These are phyloP conservation scores for Gaeumannomyces sp. DNA, from an alignment of 2,329 filamentous ascomycete species.

Conservation along the genomic window DNA sequence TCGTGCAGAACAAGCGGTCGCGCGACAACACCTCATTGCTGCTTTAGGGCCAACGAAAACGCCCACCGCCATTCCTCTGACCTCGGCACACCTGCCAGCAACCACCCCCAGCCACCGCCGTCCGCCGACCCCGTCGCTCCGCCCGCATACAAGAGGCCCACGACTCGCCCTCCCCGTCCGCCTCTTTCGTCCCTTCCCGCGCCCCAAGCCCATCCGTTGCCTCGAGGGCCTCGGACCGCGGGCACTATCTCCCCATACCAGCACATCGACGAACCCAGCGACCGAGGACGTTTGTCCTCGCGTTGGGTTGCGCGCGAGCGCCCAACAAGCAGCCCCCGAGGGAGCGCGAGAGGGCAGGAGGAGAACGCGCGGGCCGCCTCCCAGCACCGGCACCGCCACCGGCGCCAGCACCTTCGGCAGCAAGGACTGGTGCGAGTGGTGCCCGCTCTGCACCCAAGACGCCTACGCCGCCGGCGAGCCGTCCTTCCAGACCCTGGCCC, in stretches of 20 bases:
- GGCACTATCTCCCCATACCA: neutral
- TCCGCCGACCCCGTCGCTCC: neutral
- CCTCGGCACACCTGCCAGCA: neutral
- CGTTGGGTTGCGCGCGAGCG: slow-evolving; percentile 1
- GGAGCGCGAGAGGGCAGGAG: neutral
- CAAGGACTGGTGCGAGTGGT: neutral
- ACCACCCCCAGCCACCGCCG: neutral
- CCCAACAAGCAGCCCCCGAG: neutral
- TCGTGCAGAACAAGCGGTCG: neutral
- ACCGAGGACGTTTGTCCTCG: neutral
- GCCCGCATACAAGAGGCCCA: neutral
- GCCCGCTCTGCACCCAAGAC: neutral
- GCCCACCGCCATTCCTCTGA: neutral
- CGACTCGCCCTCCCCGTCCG: neutral
- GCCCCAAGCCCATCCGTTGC: slow-evolving; percentile 1
- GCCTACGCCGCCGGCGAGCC: neutral
- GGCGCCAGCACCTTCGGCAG: neutral
- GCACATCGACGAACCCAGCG: slow-evolving; percentile 1
- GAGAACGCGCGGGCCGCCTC: neutral
- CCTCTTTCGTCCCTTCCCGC: neutral
- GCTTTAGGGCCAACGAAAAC: neutral
- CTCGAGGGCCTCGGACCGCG: neutral
- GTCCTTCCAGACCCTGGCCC: neutral
- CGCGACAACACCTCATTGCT: slow-evolving; percentile 1
- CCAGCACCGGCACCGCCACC: neutral